Evolutionary conservation across 768 basidiomycete species (phyloP), one percentile per base, ranked within the genome.

Genomic region (Pseudohyphozyma bogoriensis): DNA sequence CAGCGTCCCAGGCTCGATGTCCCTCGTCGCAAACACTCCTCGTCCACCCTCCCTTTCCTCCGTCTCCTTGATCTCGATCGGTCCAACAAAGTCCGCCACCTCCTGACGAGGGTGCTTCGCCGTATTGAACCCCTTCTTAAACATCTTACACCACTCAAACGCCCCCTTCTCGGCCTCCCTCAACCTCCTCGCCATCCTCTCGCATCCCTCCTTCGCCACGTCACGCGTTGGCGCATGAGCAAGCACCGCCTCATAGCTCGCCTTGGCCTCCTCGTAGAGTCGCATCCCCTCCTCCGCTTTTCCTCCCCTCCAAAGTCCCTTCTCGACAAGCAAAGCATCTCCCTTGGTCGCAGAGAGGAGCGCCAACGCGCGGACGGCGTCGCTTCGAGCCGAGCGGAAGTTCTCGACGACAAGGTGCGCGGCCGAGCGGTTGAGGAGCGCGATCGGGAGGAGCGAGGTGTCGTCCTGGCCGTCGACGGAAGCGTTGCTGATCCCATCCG

Each of bases 261-360:
- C 22, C 12, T 1, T 8, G 4, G 57, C 62, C 4, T 8, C 10
- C 0, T 12, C 22, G 36, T 51, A n/a, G 26, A n/a, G 35, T 9
- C 40, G 16, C 40, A 58, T 15, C 0, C 54, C 54, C 26, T 55
- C 53, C 33, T 51, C 24, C 3, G 62, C 62, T 9, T 32, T 40
- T 1, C 49, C 52, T 1, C 33, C 49, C 4, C 62, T 52, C 4
- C 51, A 18, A n/a, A 87, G 77, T 3, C 89, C 91, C 75, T 96
- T 99, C 4, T 85, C 87, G 84, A 73, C 26, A 9, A 44, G 8
- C 20, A 24, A 44, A 12, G 10, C 12, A 12, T 8, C 7, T 20
- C 42, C 42, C 35, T 24, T 22, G n/a, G 20, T 26, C 12, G n/a
- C n/a, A 22, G 15, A 18, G 40, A 56, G 49, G 26, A n/a, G 8